Evolutionary conservation across 768 basidiomycete genomes (phyloP).

Genomic region (Amanita subjunquillea): DNA sequence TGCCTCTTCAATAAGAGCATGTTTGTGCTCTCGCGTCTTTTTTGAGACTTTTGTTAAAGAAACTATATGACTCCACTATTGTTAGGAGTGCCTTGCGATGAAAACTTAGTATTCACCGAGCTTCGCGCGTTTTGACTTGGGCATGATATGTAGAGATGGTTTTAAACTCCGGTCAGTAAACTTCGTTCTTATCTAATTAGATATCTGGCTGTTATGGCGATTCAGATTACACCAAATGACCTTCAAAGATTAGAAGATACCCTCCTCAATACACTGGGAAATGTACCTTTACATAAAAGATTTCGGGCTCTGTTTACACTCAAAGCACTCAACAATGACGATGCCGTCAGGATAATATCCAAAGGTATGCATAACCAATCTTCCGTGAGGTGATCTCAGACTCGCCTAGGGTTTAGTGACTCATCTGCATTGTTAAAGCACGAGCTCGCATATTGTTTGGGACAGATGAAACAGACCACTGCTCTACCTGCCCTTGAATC

Average conservation of each 20-base stretch:
- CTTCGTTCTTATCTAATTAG: not conserved
- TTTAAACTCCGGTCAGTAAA: conserved; percentile 41
- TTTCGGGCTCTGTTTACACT: conserved; percentile 91
- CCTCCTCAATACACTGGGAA: conserved; percentile 68
- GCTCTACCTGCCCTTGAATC: conserved; percentile 75
- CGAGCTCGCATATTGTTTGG: conserved; percentile 94
- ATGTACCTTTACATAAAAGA: conserved; percentile 71
- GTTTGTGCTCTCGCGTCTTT: conserved; percentile 90
- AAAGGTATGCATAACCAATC: conserved; percentile 40
- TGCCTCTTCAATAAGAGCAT: conserved; percentile 65
- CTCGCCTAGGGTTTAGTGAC: conserved; percentile 63
- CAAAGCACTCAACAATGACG: conserved; percentile 69
- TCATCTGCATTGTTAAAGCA: conserved; percentile 89
- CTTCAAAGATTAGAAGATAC: conserved; percentile 61
- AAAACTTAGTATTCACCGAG: conserved; percentile 46
- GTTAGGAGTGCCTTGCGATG: conserved; percentile 5
- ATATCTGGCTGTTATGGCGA: conserved; percentile 19
- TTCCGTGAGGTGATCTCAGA: conserved; percentile 5
- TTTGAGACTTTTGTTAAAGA: conserved; percentile 91
- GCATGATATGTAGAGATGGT: conserved; percentile 43
- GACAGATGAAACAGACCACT: conserved; percentile 68
- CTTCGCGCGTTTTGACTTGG: conserved; percentile 83
- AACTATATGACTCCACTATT: conserved; percentile 35
- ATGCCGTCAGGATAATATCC: conserved; percentile 78
- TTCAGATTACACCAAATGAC: conserved; percentile 35